These are phyloP conservation scores for Ophiostoma novo-ulmi DNA, from an alignment of 2,329 filamentous ascomycete species.

Conservation along the genomic window DNA sequence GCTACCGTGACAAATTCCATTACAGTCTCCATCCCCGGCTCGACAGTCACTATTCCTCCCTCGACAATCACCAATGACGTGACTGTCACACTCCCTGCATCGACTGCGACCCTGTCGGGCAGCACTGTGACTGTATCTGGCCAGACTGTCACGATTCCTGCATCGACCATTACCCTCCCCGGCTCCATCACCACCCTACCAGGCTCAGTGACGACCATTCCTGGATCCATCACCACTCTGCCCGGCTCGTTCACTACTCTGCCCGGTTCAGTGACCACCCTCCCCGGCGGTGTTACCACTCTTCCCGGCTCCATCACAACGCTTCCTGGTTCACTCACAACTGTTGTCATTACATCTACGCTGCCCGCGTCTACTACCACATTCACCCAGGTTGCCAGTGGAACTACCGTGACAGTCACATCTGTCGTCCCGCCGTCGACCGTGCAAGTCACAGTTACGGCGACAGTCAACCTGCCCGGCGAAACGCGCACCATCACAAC, in stretches of 20 bases:
- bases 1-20: conserved; percentile 16
- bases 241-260: conserved; percentile 21
- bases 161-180: conserved; percentile 24
- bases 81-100: conserved; percentile 10
- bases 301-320: conserved; percentile 20
- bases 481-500: conserved; percentile 17
- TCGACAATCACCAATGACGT: conserved; percentile 11
- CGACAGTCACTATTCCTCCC: conserved; percentile 23
- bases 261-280: conserved; percentile 24
- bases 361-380: conserved; percentile 22
- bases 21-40: conserved; percentile 7
- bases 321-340: conserved; percentile 23
- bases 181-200: conserved; percentile 3
- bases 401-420: conserved; percentile 20
- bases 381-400: conserved; percentile 12
- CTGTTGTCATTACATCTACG: conserved; percentile 19
- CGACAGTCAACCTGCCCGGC: conserved; percentile 21
- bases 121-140: conserved; percentile 15
- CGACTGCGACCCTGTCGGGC: conserved; percentile 22
- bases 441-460: conserved; percentile 14
- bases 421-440: conserved; percentile 24
- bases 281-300: conserved; percentile 21
- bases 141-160: conserved; percentile 22
- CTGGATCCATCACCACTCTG: conserved; percentile 26
- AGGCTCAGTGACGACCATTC: conserved; percentile 16